A percentile compares a stretch with the other conserved stretches of the same genome.
These are phyloP conservation scores for Parastagonospora avenae DNA, from an alignment of 2,329 filamentous ascomycete species.

Conservation along the genomic window DNA sequence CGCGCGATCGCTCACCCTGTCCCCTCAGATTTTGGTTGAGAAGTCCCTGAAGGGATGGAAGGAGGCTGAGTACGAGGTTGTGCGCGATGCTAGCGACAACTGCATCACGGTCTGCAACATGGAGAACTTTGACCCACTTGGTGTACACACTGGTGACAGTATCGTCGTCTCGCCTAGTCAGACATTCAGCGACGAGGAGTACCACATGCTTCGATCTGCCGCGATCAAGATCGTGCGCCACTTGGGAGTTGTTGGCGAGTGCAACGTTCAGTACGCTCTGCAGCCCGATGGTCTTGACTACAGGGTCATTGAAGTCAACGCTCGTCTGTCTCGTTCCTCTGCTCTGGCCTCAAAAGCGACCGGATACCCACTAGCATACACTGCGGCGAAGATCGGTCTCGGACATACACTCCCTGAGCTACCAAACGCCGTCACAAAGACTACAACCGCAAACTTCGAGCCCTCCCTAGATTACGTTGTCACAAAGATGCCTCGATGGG, in stretches of 20 bases:
- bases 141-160: slow-evolving; percentile 97
- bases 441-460: slow-evolving; percentile 98
- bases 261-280: slow-evolving; percentile 97
- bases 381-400: slow-evolving; percentile 96
- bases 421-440: slow-evolving; percentile 97
- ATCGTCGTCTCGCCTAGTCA: slow-evolving; percentile 98
- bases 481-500: slow-evolving; percentile 98
- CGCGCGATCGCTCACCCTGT: slow-evolving; percentile 87
- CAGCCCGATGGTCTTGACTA: slow-evolving; percentile 97
- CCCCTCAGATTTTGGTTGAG: slow-evolving; percentile 95
- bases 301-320: slow-evolving; percentile 98
- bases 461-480: slow-evolving; percentile 97
- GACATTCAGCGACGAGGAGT: slow-evolving; percentile 97
- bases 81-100: slow-evolving; percentile 96
- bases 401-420: slow-evolving; percentile 94
- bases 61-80: slow-evolving; percentile 98
- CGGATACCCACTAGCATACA: slow-evolving; percentile 95
- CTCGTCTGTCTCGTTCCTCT: slow-evolving; percentile 95
- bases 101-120: slow-evolving; percentile 99
- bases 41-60: slow-evolving; percentile 99
- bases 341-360: slow-evolving; percentile 97
- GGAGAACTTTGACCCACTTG: slow-evolving; percentile 98
- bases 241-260: slow-evolving; percentile 95
- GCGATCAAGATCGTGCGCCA: slow-evolving; percentile 99
- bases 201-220: slow-evolving; percentile 97